These are phyloP conservation scores for Daldinia sp. DNA, from an alignment of 2,329 filamentous ascomycete genomes.

Conservation along the genomic window DNA sequence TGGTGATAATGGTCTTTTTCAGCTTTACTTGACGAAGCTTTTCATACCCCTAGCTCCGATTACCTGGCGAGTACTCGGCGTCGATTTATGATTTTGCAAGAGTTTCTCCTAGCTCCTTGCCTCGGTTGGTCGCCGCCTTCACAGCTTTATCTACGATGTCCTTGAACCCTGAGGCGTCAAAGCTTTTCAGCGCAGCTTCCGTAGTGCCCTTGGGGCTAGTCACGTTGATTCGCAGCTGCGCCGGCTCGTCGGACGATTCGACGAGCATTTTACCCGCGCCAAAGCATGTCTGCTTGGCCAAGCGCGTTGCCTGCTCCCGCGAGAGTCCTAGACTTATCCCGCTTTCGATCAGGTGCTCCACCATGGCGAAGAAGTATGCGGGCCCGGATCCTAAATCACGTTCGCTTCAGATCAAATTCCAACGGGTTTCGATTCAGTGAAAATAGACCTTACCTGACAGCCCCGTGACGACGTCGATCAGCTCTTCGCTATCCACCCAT, in stretches of 20 bases:
- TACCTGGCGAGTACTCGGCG: not conserved
- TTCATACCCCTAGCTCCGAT: not conserved
- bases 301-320: conserved; percentile 57
- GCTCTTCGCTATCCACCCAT: conserved; percentile 59
- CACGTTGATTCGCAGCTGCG: conserved; percentile 59
- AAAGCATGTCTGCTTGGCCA: conserved; percentile 60
- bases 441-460: conserved; percentile 53
- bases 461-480: conserved; percentile 60
- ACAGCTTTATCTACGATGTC: conserved; percentile 56
- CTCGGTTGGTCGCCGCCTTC: conserved; percentile 54
- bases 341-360: conserved; percentile 58
- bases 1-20: not conserved
- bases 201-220: conserved; percentile 63
- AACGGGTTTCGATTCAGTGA: not conserved
- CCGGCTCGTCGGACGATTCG: conserved; percentile 55
- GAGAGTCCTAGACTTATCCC: conserved; percentile 56
- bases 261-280: conserved; percentile 62
- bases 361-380: conserved; percentile 62
- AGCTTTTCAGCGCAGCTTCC: conserved; percentile 58
- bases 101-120: conserved; percentile 54
- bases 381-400: conserved; percentile 55
- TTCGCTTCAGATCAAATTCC: conserved; percentile 4
- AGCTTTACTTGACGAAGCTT: not conserved
- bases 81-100: conserved; percentile 36
- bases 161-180: conserved; percentile 55